These are phyloP conservation scores for Heterobasidion parviporum DNA, from an alignment of 1,284 basidiomycete genomes.

Conservation along the genomic window DNA sequence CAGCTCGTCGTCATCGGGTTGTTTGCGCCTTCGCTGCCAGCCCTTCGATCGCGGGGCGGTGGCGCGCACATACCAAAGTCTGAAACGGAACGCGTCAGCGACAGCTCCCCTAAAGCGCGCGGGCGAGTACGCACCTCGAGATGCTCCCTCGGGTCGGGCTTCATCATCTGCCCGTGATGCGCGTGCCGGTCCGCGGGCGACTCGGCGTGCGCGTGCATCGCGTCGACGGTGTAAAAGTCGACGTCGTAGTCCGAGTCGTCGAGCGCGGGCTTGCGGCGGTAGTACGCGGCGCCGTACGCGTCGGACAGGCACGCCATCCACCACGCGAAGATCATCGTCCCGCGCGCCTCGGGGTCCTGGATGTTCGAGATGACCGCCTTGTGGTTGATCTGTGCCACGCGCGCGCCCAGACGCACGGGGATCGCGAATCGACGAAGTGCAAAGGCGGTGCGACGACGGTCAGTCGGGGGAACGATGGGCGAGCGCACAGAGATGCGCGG, in stretches of 20 bases:
- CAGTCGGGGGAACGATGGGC: slow-evolving; percentile 1
- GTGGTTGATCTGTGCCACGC: slow-evolving; percentile 57
- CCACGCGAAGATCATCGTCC: slow-evolving; percentile 84
- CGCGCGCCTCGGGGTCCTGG: slow-evolving; percentile 60
- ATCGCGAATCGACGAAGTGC: no score
- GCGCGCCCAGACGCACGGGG: not conserved
- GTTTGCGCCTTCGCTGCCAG: no score
- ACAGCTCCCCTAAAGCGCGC: no score
- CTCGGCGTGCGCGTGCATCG: slow-evolving; percentile 20
- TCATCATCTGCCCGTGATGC: slow-evolving; percentile 34
- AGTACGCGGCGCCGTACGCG: slow-evolving; percentile 50
- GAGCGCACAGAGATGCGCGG: not conserved
- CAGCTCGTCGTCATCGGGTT: no score
- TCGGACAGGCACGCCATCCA: slow-evolving; percentile 59
- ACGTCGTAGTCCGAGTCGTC: slow-evolving; percentile 65
- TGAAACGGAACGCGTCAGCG: slow-evolving; percentile 7
- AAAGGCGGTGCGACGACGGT: no score
- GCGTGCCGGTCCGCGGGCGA: slow-evolving; percentile 26
- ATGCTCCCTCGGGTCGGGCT: slow-evolving; percentile 63
- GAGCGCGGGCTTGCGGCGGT: slow-evolving; percentile 48
- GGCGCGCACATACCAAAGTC: slow-evolving; percentile 26
- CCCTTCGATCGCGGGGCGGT: no score
- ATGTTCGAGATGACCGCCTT: slow-evolving; percentile 66
- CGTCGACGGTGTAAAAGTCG: slow-evolving; percentile 71
- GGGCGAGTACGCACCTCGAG: slow-evolving; percentile 44